Conservation (phyloP, 2,329 filamentous ascomycete species). For the Fusarium multiceps region DNA sequence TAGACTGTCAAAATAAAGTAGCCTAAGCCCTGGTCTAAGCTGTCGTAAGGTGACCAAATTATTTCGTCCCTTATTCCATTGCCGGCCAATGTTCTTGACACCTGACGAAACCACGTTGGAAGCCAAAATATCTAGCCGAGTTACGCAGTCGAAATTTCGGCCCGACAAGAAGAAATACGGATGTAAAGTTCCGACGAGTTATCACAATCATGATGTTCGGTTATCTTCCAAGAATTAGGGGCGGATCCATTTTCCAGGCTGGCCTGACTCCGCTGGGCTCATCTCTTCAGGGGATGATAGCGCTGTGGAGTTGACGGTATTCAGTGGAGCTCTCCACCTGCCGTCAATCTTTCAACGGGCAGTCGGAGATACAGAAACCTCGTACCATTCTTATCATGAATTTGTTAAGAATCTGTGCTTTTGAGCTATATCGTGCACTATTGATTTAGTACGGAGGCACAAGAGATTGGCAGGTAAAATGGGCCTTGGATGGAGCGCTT, state of each 20-base stretch:
- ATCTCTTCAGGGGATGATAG: background rate
- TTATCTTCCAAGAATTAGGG: background rate
- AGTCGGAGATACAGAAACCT: background rate
- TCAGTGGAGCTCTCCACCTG: background rate
- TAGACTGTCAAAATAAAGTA: background rate
- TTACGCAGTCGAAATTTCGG: background rate
- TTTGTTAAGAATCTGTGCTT: background rate
- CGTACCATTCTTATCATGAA: background rate
- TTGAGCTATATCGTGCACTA: background rate
- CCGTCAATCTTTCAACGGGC: background rate
- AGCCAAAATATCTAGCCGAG: background rate
- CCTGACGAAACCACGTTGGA: background rate
- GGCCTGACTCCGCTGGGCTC: background rate
- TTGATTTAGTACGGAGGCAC: background rate
- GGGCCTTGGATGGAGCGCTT: background rate
- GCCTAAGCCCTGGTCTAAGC: rapidly evolving
- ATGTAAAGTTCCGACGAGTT: background rate
- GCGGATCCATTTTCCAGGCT: background rate
- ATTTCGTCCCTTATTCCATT: background rate
- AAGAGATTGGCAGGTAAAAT: background rate
- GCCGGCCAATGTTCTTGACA: background rate
- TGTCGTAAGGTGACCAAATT: rapidly evolving
- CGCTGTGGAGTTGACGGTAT: background rate
- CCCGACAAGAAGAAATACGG: background rate
- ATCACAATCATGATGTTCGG: background rate